Evolutionary conservation across 1,284 basidiomycete species (phyloP), one percentile per base, ranked within the genome.

Genomic region (Ceratobasidium theobromae): DNA sequence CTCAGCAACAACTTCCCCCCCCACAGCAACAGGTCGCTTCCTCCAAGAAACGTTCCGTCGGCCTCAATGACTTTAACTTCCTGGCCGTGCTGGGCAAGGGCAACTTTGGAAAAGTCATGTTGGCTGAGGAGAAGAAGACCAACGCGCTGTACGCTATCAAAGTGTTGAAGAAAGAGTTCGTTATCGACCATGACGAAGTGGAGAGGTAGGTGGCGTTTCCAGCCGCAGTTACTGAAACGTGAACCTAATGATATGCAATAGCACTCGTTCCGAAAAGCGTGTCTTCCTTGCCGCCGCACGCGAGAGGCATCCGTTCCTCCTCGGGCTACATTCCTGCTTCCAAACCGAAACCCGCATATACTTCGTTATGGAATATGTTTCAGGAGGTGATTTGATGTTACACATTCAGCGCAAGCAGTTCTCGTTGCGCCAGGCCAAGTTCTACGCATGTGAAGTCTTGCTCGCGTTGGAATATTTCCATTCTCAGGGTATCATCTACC

Each of bases 101-200:
- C 75, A 99, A 99, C 79, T 99, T 99, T 73, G 97, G 97, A 67
- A 99, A 99, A 78, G 97, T 99, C 78, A 99, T 99, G 97, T 81
- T 99, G 65, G 97, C 97, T 18, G 97, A 99, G 78, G 97, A 99
- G 81, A 99, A 98, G 84, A 87, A 84, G 74, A 84, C 87, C 28
- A 93, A 87, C 73, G 86, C 84, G 67, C 78, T 99, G 68, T 99
- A 92, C 76, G 97, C 97, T n/a, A 98, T 99, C 83, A 99, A 99
- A 79, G 97, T 99, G 40, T 78, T 99, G 75, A 99, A 99, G 83
- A 99, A 99, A 77, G 97, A 99, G 79, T 99, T 99, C 74, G 99
- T 99, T 77, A 99, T 99, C 72, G 97, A 99, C 76, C 99, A 99
- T 72, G 97, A 99, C 78, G 97, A 99, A 80, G 95, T 99, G 4